These are phyloP conservation scores for Cystofilobasidium bisporidii DNA, from an alignment of 768 basidiomycete species.

Conservation along the genomic window DNA sequence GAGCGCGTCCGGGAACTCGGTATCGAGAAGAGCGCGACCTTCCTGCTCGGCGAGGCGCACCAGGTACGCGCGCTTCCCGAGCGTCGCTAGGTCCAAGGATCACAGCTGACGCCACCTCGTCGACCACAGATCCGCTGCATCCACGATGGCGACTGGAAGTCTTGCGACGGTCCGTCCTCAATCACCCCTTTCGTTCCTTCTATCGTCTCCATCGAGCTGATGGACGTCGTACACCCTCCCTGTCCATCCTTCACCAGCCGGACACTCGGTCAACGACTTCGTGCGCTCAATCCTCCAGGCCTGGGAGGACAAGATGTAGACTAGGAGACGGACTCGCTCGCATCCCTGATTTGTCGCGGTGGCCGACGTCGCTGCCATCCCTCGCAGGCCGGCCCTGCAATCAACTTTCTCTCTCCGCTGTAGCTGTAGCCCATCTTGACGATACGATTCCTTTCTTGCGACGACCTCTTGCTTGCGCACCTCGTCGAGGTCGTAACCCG, in stretches of 20 bases:
- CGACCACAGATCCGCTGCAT: slow-evolving; percentile 21
- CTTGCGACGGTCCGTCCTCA: slow-evolving; percentile 11
- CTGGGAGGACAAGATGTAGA: background rate
- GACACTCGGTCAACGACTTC: slow-evolving; percentile 17
- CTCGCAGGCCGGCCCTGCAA: no score
- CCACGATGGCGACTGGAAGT: slow-evolving; percentile 16
- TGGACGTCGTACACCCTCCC: no score
- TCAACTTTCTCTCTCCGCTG: no score
- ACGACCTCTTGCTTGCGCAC: no score
- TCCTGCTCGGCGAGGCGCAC: slow-evolving; percentile 16
- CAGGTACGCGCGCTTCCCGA: background rate
- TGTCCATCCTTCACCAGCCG: background rate
- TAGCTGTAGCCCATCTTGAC: no score
- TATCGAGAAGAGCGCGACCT: slow-evolving; percentile 19
- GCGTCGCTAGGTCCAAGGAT: no score
- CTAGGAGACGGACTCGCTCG: no score
- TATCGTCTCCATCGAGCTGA: background rate
- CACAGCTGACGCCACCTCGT: no score
- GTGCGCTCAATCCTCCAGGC: slow-evolving; percentile 10
- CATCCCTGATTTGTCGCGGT: no score
- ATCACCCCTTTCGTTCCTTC: background rate
- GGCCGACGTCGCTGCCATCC: no score
- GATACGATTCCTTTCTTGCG: no score
- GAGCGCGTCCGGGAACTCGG: background rate
- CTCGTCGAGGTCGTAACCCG: no score